Evolutionary conservation across 108 stramenopile genomes (phyloP).

Genomic region (Schizochytrium sp.): DNA sequence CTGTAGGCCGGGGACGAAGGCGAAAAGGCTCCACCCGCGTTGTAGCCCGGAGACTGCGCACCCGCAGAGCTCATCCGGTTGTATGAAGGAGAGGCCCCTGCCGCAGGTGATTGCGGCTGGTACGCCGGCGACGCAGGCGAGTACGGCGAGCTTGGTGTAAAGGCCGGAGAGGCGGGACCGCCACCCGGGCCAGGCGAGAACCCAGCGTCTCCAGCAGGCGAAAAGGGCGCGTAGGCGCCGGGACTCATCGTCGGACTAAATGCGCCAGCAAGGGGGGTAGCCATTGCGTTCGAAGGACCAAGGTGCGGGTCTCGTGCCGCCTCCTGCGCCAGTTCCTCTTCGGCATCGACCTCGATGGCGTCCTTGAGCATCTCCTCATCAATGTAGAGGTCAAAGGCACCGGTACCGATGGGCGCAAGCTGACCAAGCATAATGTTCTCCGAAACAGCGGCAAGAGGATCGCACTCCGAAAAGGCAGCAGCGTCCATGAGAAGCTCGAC

Average conservation of each 20-base stretch:
- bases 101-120: background rate
- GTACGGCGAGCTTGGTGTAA: constrained; percentile 16
- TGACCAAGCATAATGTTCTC: constrained; percentile 98
- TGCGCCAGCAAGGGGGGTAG: constrained; percentile 54
- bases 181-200: background rate
- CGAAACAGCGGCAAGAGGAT: constrained; percentile 85
- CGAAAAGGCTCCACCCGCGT: constrained; percentile 18
- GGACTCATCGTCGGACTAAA: constrained; percentile 56
- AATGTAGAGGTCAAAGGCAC: constrained; percentile 82
- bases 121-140: constrained; percentile 15
- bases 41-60: constrained; percentile 16
- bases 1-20: constrained; percentile 35
- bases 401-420: constrained; percentile 82
- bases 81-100: background rate
- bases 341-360: constrained; percentile 75
- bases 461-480: constrained; percentile 80
- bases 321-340: constrained; percentile 63
- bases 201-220: background rate
- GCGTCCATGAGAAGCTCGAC: constrained; percentile 97
- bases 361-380: constrained; percentile 83
- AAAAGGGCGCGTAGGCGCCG: background rate
- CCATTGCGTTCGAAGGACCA: constrained; percentile 56
- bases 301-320: constrained; percentile 57
- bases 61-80: constrained; percentile 17
- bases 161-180: background rate